A percentile compares a stretch with the other conserved stretches of the same genome.
These are phyloP conservation scores for Clarireedia paspali DNA, from an alignment of 2,329 filamentous ascomycete species.

Conservation along the genomic window DNA sequence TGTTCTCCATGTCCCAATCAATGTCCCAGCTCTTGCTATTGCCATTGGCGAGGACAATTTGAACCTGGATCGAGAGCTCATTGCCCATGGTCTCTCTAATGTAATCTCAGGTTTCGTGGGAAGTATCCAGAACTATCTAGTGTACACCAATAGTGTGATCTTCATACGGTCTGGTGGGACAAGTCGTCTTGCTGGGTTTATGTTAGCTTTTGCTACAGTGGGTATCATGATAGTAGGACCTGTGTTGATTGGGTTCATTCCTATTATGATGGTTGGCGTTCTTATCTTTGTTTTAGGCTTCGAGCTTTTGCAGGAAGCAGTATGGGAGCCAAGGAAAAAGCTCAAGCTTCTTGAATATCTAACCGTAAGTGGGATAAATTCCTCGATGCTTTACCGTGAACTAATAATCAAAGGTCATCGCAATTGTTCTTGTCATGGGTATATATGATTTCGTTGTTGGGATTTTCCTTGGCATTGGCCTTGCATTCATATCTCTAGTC, in stretches of 20 bases:
- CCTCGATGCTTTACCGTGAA: not conserved
- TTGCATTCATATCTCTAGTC: slow-evolving; percentile 86
- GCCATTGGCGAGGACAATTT: slow-evolving; percentile 89
- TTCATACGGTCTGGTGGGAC: slow-evolving; percentile 92
- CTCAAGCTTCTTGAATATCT: slow-evolving; percentile 81
- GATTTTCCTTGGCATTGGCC: slow-evolving; percentile 82
- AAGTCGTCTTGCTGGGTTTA: slow-evolving; percentile 74
- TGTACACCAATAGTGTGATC: slow-evolving; percentile 95
- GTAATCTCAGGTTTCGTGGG: slow-evolving; percentile 78
- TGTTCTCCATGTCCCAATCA: slow-evolving; percentile 94
- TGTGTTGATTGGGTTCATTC: slow-evolving; percentile 84
- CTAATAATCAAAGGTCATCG: slow-evolving; percentile 51
- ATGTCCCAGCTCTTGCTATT: slow-evolving; percentile 86
- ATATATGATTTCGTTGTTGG: slow-evolving; percentile 94
- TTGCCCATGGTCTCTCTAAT: slow-evolving; percentile 90
- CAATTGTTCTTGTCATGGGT: slow-evolving; percentile 92
- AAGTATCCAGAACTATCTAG: slow-evolving; percentile 93
- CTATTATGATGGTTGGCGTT: slow-evolving; percentile 92
- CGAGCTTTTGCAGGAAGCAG: slow-evolving; percentile 79
- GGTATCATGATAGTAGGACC: slow-evolving; percentile 81
- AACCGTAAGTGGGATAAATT: slow-evolving; percentile 49
- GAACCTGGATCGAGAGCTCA: slow-evolving; percentile 82
- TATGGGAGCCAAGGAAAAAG: slow-evolving; percentile 84
- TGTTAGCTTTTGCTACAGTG: slow-evolving; percentile 74
- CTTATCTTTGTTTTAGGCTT: slow-evolving; percentile 94